Evolutionary conservation across 441 rosid species (phyloP).

Genomic region (Hura crepitans): DNA sequence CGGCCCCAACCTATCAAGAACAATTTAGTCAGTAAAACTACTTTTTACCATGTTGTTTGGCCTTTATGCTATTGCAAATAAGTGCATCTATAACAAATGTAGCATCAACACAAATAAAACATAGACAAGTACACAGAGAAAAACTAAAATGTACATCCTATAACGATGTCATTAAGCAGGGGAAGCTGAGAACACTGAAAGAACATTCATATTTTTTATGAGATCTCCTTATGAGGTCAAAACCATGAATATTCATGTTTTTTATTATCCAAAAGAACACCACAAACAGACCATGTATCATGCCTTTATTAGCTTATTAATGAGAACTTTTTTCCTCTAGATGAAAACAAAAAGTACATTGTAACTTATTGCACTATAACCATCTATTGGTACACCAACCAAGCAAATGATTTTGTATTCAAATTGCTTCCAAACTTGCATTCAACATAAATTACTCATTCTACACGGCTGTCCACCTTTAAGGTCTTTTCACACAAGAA

Average conservation of each 20-base stretch:
- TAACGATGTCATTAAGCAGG: background rate
- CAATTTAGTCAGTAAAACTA: constrained; percentile 22
- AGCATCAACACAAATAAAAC: constrained; percentile 3
- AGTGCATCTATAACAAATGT: background rate
- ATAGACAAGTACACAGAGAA: background rate
- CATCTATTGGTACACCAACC: background rate
- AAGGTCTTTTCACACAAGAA: background rate
- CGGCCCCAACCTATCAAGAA: constrained; percentile 79
- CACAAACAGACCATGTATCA: background rate
- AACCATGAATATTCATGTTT: background rate
- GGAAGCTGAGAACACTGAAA: background rate
- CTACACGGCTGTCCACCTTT: background rate
- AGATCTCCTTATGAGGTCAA: background rate
- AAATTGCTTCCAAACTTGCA: background rate
- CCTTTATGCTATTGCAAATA: constrained; percentile 3
- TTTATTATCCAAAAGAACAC: background rate
- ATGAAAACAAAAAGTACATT: background rate
- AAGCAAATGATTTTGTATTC: constrained; percentile 6
- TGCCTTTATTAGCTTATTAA: background rate
- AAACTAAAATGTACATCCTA: background rate
- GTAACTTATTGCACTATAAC: background rate
- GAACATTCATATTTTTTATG: too few species aligned
- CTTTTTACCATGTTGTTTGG: constrained; percentile 1
- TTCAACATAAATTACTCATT: background rate
- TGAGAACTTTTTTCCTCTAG: constrained; percentile 2